Conservation (phyloP, 176 grass and related monocot genomes). For the Ensete ventricosum region DNA sequence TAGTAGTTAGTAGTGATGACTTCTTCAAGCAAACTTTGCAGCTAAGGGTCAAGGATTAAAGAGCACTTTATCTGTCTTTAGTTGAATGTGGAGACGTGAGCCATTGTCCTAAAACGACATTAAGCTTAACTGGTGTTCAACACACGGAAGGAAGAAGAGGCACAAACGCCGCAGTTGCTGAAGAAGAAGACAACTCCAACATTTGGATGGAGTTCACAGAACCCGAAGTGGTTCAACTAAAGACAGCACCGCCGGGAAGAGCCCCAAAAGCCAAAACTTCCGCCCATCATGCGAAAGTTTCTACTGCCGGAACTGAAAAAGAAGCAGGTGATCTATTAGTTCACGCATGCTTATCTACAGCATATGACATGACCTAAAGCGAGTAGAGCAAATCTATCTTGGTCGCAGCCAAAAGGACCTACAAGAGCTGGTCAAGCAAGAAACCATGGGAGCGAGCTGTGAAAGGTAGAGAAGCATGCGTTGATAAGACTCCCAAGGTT, state of each 20-base stretch:
- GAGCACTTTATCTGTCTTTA: no score
- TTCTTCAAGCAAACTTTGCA: no score
- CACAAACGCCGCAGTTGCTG: no score
- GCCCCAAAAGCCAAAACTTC: constrained; percentile 3
- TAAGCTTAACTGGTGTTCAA: neutral
- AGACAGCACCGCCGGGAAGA: neutral
- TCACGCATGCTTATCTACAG: constrained; percentile 10
- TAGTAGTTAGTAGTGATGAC: no score
- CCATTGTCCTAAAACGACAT: neutral
- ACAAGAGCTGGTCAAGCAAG: neutral
- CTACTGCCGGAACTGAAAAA: neutral
- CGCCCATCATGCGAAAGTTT: neutral
- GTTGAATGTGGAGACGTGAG: neutral
- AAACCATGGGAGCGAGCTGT: neutral
- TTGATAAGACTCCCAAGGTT: no score
- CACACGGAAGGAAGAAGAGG: no score
- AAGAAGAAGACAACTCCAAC: no score
- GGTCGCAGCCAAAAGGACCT: neutral
- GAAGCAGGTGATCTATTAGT: no score
- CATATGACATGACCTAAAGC: constrained; percentile 1
- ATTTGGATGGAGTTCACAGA: no score
- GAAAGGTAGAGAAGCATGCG: neutral
- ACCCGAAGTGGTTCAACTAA: no score
- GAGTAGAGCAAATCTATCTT: neutral
- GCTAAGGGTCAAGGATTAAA: no score